Conservation (phyloP, 192 early-diverging fungal genomes). For the Coemansia sp. region DNA sequence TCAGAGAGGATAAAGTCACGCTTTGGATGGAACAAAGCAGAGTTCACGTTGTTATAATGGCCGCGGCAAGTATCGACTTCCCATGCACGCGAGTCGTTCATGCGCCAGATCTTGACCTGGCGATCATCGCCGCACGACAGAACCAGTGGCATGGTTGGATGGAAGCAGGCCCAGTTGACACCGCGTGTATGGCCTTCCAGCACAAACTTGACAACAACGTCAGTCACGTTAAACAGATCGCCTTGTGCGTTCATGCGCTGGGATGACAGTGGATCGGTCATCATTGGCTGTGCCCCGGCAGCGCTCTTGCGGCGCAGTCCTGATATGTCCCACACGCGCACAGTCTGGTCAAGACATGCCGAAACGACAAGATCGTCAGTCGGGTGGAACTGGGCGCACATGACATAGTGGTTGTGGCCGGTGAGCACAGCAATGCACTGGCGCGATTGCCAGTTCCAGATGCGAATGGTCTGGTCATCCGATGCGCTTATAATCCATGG, state of each 20-base stretch:
- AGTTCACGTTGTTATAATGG: slow-evolving; percentile 97
- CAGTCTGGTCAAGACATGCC: slow-evolving; percentile 93
- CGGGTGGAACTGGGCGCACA: slow-evolving; percentile 98
- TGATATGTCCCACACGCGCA: slow-evolving; percentile 99
- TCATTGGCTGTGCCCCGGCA: slow-evolving; percentile 48
- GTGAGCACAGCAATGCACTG: slow-evolving; percentile 97
- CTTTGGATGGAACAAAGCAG: slow-evolving; percentile 93
- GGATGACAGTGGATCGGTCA: slow-evolving; percentile 39
- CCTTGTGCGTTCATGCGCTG: slow-evolving; percentile 66
- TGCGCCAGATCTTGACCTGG: slow-evolving; percentile 97
- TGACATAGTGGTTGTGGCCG: slow-evolving; percentile 98
- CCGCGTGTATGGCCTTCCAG: slow-evolving; percentile 96
- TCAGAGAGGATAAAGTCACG: slow-evolving; percentile 93
- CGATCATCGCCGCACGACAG: slow-evolving; percentile 97
- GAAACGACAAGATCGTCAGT: slow-evolving; percentile 96
- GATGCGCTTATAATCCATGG: slow-evolving; percentile 98
- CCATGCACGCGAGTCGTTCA: slow-evolving; percentile 98
- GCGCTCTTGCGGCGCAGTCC: slow-evolving; percentile 65
- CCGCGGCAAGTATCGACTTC: slow-evolving; percentile 99
- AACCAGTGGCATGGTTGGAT: slow-evolving; percentile 94
- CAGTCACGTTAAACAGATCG: slow-evolving; percentile 95
- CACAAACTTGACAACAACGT: slow-evolving; percentile 97
- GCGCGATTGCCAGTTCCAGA: slow-evolving; percentile 99
- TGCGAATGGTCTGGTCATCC: slow-evolving; percentile 98
- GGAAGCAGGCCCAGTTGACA: slow-evolving; percentile 98